Evolutionary conservation across 441 rosid genomes (phyloP), one percentile per base, ranked within the genome.

Genomic region (Populus trichocarpa): DNA sequence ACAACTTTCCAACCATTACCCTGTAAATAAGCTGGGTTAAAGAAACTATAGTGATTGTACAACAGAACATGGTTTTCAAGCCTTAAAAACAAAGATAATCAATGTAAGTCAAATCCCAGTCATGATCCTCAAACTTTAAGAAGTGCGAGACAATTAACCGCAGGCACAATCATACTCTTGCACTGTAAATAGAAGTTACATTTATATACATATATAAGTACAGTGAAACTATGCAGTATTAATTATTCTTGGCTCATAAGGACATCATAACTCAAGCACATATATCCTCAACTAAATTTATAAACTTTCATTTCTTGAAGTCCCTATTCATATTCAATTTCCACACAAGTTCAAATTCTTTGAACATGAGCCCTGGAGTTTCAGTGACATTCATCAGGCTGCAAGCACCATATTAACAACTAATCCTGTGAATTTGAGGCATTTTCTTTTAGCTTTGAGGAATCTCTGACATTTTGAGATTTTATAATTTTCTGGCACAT

Each of bases 1-100:
- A 95, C 98, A 81, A 93, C 87, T 87, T 93, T 95, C 98, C 98
- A 95, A 79, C 99, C 99, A 87, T 86, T 89, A 77, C 99, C 99
- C 99, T 95, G 86, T 77, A 83, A 77, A 65, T 12, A 66, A 70
- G 61, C 81, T 20, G 66, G 3, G 32, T 75, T 57, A 57, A 35
- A 67, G 13, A 33, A 22, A 75, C 25, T 67, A 69, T 26, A 53
- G n/a, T 38, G 18, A 46, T 63, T 65, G 40, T 16, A 67, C 25
- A 82, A 70, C 61, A 53, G 61, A 53, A 53, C 8, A 53, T 53
- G 61, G 61, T 18, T 53, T 53, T 18, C 61, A 53, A 53, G 22
- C 22, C 22, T 16, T 53, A 53, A 53, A 8, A 53, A 53, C 61
- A 53, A 6, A 53, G 61, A 53, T 16, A 53, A 53, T 53, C 2